These are phyloP conservation scores for Gymnopilus dilepis DNA, from an alignment of 768 basidiomycete genomes.

Conservation along the genomic window DNA sequence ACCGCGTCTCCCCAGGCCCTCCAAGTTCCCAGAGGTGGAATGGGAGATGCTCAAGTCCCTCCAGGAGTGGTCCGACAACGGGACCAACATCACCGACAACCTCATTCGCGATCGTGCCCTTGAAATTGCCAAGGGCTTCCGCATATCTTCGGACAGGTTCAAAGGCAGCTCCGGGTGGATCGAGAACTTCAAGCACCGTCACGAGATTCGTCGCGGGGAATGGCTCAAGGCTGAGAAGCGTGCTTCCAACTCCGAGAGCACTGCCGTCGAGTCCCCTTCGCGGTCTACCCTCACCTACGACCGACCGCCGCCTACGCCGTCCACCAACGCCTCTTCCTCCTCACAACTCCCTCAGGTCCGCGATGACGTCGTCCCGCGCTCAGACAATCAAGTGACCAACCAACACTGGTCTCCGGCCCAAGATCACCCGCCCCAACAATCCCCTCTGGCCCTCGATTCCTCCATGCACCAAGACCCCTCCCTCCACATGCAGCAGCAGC, in stretches of 20 bases:
- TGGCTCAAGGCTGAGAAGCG: constrained; percentile 35
- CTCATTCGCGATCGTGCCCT: constrained; percentile 68
- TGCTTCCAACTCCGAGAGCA: too few species aligned
- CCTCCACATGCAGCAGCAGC: too few species aligned
- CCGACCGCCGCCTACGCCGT: not conserved
- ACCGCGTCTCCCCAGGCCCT: constrained; percentile 51
- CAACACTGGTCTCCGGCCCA: constrained; percentile 1
- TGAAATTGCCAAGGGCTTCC: constrained; percentile 59
- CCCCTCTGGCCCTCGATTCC: constrained; percentile 16
- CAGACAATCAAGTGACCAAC: not conserved
- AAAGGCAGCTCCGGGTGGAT: constrained; percentile 94
- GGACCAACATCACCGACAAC: constrained; percentile 64
- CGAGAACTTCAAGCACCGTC: constrained; percentile 88
- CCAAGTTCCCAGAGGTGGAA: constrained; percentile 84
- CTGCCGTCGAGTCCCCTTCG: not conserved
- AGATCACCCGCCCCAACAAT: not conserved
- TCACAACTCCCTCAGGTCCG: not conserved
- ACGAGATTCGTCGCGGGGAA: constrained; percentile 72
- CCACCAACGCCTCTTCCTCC: not conserved
- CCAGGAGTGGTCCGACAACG: constrained; percentile 51
- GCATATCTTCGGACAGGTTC: constrained; percentile 57
- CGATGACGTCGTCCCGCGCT: not conserved
- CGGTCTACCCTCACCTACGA: not conserved
- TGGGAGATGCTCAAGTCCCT: constrained; percentile 65
- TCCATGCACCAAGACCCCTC: constrained; percentile 18